These are phyloP conservation scores for Canariomyces notabilis DNA, from an alignment of 2,329 filamentous ascomycete species.

Conservation along the genomic window DNA sequence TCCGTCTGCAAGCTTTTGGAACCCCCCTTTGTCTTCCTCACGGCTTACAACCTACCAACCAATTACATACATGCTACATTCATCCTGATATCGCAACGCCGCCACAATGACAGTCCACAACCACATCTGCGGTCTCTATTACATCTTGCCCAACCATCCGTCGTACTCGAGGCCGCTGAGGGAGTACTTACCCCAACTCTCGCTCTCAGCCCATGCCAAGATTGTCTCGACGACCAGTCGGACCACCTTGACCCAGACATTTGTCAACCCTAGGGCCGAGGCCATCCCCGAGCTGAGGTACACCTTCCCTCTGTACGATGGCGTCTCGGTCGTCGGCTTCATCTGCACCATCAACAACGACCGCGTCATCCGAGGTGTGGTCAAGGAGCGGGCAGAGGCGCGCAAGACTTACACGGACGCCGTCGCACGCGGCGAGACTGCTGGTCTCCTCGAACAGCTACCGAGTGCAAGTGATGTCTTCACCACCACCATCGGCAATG, in stretches of 20 bases:
- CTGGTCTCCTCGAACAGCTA: constrained; percentile 61
- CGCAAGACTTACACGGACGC: constrained; percentile 56
- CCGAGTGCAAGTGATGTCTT: constrained; percentile 60
- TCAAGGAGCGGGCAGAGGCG: constrained; percentile 62
- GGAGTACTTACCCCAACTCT: constrained; percentile 54
- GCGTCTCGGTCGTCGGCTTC: constrained; percentile 65
- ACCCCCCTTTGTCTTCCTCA: too few relatives aligned
- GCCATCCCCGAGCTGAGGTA: constrained; percentile 55
- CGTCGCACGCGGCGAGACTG: constrained; percentile 52
- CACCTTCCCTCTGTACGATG: constrained; percentile 67
- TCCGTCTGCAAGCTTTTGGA: too few relatives aligned
- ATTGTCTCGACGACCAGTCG: constrained; percentile 52
- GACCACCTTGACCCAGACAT: constrained; percentile 51
- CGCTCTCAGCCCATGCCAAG: constrained; percentile 53
- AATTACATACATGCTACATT: too few relatives aligned
- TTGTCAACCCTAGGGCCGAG: constrained; percentile 48
- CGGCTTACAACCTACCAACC: too few relatives aligned
- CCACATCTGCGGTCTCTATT: constrained; percentile 35
- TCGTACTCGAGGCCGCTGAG: constrained; percentile 9
- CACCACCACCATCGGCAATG: constrained; percentile 61
- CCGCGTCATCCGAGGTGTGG: constrained; percentile 57
- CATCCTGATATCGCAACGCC: too few relatives aligned
- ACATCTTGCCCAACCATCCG: constrained; percentile 18
- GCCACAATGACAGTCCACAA: not conserved
- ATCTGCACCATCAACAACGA: constrained; percentile 57